Evolutionary conservation across 805 yeast genomes (phyloP).

Genomic region (Metschnikowia drakensbergensis): DNA sequence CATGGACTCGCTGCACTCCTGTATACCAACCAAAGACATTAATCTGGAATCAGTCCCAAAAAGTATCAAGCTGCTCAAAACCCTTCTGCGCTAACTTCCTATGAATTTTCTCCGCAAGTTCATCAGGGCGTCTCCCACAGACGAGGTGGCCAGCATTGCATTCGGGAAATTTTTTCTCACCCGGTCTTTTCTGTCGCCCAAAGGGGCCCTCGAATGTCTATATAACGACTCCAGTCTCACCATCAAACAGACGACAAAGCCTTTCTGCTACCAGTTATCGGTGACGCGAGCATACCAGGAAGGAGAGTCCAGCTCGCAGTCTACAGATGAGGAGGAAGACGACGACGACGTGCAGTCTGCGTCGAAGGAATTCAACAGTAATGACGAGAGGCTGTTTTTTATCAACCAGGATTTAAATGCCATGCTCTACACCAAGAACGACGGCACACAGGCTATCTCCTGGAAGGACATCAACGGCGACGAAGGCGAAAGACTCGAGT

Average conservation of each 20-base stretch:
- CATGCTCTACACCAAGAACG: constrained; percentile 46
- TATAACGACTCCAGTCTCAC: constrained; percentile 76
- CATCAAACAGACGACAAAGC: constrained; percentile 63
- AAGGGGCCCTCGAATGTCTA: constrained; percentile 79
- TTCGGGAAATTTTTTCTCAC: constrained; percentile 75
- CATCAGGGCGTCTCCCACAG: constrained; percentile 52
- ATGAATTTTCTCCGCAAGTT: constrained; percentile 76
- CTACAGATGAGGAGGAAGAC: constrained; percentile 45
- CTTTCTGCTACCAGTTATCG: constrained; percentile 65
- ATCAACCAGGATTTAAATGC: constrained; percentile 60
- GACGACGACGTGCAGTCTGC: constrained; percentile 37
- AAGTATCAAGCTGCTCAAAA: not conserved
- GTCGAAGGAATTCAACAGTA: constrained; percentile 21
- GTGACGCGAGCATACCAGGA: constrained; percentile 67
- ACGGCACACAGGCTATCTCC: constrained; percentile 56
- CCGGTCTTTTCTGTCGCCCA: constrained; percentile 76
- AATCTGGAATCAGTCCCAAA: not conserved
- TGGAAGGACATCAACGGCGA: constrained; percentile 91
- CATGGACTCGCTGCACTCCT: not conserved
- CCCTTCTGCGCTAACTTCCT: not conserved
- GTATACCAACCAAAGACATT: not conserved
- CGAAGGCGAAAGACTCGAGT: constrained; percentile 78
- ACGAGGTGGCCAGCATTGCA: constrained; percentile 65
- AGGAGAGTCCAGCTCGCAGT: constrained; percentile 53
- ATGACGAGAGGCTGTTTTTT: constrained; percentile 70